A percentile compares a stretch with the other conserved stretches of the same genome.
Evolutionary conservation across 345 rosid genomes (phyloP).

Genomic region (Syzygium aromaticum): DNA sequence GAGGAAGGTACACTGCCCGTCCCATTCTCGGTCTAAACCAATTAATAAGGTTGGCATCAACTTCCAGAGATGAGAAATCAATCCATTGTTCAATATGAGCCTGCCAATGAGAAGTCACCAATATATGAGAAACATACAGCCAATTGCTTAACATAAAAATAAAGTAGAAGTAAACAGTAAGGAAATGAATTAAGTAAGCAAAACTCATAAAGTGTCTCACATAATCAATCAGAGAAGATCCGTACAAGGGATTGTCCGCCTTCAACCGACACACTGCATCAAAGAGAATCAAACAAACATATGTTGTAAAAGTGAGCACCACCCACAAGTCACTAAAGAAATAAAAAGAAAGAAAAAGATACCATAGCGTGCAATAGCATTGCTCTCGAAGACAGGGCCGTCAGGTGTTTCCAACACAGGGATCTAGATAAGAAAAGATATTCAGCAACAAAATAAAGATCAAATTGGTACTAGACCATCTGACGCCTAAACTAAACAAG

Average conservation of each 20-base stretch:
- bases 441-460: neutral
- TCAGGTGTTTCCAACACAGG: constrained; percentile 96
- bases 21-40: constrained; percentile 73
- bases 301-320: neutral
- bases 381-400: constrained; percentile 88
- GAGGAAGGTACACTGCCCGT: constrained; percentile 48
- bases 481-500: neutral
- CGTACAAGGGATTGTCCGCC: constrained; percentile 55
- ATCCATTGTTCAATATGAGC: constrained; percentile 94
- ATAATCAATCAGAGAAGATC: constrained; percentile 60
- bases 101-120: constrained; percentile 23
- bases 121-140: neutral
- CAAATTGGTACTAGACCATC: neutral
- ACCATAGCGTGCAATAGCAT: constrained; percentile 94
- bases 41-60: constrained; percentile 46
- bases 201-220: constrained; percentile 25
- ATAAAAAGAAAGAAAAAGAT: neutral
- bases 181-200: neutral
- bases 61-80: constrained; percentile 70
- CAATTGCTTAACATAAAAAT: neutral
- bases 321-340: neutral
- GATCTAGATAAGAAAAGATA: constrained; percentile 30
- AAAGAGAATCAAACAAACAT: neutral
- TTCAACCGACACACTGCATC: constrained; percentile 55
- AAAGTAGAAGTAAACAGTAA: neutral